Conservation (phyloP, 164 flowering plant genomes). For the Annona cherimola region DNA sequence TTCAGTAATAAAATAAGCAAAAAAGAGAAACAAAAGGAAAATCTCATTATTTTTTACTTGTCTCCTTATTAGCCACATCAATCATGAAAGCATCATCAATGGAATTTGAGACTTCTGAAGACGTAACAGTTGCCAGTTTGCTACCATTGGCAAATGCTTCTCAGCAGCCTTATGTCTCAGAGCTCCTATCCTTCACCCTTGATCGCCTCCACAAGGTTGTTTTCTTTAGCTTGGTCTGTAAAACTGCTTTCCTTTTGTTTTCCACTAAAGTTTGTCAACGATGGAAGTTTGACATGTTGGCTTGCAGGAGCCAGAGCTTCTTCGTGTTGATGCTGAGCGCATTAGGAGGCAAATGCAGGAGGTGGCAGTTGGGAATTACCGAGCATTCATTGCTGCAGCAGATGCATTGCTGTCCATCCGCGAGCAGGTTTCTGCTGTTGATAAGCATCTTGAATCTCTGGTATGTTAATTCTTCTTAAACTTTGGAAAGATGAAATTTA, state of each 20-base stretch:
- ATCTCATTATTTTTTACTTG: no score
- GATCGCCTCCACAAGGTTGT: conserved; percentile 93
- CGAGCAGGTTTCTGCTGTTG: conserved; percentile 74
- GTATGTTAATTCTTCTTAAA: conserved; percentile 26
- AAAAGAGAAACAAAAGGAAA: no score
- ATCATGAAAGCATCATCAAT: conserved; percentile 8
- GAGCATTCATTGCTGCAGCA: conserved; percentile 90
- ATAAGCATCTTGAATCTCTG: conserved; percentile 79
- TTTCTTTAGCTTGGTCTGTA: not conserved
- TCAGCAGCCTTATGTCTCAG: conserved; percentile 94
- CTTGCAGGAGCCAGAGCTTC: conserved; percentile 84
- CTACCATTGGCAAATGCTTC: conserved; percentile 65
- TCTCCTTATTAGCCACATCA: no score
- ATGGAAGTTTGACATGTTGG: not conserved
- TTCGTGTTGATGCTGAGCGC: conserved; percentile 93
- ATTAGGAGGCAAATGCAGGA: conserved; percentile 95
- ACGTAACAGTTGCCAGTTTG: conserved; percentile 30
- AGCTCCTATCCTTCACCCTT: conserved; percentile 95
- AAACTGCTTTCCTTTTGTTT: not conserved
- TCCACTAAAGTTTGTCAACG: not conserved
- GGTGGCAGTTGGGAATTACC: conserved; percentile 89
- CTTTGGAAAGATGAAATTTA: no score
- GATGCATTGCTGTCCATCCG: conserved; percentile 75
- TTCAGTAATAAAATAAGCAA: no score
- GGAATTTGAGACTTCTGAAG: conserved; percentile 36